Conservation (phyloP, 768 basidiomycete species). For the Tubosaeta sp. region DNA sequence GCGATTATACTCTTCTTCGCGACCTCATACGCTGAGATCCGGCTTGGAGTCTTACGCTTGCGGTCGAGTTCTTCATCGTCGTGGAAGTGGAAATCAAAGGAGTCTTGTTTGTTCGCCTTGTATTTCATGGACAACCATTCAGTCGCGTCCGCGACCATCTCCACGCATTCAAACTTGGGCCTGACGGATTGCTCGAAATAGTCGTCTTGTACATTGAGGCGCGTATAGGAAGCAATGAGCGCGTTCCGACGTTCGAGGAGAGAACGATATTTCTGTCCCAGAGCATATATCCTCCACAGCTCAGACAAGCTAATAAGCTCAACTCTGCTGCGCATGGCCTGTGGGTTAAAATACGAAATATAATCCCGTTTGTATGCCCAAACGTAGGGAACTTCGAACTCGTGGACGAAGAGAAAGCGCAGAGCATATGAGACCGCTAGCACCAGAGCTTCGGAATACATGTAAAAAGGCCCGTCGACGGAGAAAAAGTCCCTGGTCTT, state of each 20-base stretch:
- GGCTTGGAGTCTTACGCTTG: conserved; percentile 79
- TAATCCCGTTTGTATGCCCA: conserved; percentile 93
- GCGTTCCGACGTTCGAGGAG: conserved; percentile 69
- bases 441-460: conserved; percentile 65
- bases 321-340: conserved; percentile 54
- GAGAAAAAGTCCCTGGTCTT: conserved; percentile 74
- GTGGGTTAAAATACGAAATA: conserved; percentile 75
- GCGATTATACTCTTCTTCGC: conserved; percentile 75
- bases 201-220: conserved; percentile 63
- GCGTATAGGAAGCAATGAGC: conserved; percentile 59
- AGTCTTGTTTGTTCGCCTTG: conserved; percentile 64
- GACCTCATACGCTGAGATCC: conserved; percentile 79
- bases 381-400: conserved; percentile 93
- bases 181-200: conserved; percentile 73
- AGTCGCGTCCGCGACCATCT: conserved; percentile 84
- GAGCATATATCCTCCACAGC: conserved; percentile 85
- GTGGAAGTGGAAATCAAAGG: conserved; percentile 61
- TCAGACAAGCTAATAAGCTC: conserved; percentile 77
- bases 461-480: conserved; percentile 53
- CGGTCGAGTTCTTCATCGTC: conserved; percentile 58
- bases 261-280: conserved; percentile 89
- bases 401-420: conserved; percentile 77
- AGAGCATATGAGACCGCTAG: conserved; percentile 77
- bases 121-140: conserved; percentile 90
- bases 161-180: conserved; percentile 71